Base-by-base conservation (phyloP, 2,329 filamentous ascomycete species). In the Penicillium sp. region DNA sequence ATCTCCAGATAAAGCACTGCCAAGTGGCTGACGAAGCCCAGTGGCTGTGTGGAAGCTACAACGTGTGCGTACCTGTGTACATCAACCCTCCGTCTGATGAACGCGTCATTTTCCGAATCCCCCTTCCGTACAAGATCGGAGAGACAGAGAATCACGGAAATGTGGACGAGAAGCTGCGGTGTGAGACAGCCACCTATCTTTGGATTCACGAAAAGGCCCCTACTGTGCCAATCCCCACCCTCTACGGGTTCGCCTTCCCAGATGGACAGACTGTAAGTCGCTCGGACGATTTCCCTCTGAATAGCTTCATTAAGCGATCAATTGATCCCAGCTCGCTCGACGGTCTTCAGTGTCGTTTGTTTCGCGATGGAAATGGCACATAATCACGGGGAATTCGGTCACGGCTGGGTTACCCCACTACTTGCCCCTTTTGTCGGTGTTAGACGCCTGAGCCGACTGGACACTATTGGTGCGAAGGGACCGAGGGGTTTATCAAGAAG, bases 201-300 rank as follows among this genome's bases (percentile, higher is more conserved):
- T 61, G 49, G 57, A 64, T 73, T 21, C 52, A 67, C 29, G 56
- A 69, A 44, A 64, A 70, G 26, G 71, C 67, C 56, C 69, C 70
- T 1, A 59, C 65, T 30, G 56, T 73, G 3, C 70, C 67, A 35
- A 70, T 67, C 38, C 68, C 72, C 23, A 50, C 45, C n/a, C 58
- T 73, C 7, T 67, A 68, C 48, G 71, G 72, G 3, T 74, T 73
- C 64, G 70, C 61, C 29, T 21, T 70, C 23, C 67, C 68, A n/a
- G 66, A 58, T 11, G 68, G 68, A 31, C 62, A 70, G n/a, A 68
- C 54, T 54, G 66, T 71, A 64, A 62, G 61, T 59, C 23, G 23
- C 23, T 26, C 23, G 23, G 23, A 3, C 23, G 23, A 26, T 26
- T 26, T 26, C 23, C 23, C 23, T 26, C 23, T 26, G 23, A 5